phyloP scores from a whole-genome alignment of 768 basidiomycete genomes.

The Asterophora lycoperdoides region DNA sequence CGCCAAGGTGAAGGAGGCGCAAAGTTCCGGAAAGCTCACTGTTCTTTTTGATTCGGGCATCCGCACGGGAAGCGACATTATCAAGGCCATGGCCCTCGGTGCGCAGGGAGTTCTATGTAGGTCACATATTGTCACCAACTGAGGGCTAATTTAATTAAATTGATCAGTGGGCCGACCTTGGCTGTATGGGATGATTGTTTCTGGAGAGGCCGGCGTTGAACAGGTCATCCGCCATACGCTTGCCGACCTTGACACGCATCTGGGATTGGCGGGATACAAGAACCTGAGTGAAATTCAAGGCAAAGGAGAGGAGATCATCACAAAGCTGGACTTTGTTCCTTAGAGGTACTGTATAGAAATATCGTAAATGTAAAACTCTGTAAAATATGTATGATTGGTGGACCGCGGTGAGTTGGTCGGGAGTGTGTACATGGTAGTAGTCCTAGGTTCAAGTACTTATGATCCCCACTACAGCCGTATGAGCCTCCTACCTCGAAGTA shows the following conservation, averaged over 20 bases:
- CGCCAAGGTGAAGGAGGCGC: constrained; percentile 50
- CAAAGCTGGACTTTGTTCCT: constrained; percentile 34
- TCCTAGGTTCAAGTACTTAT: neutral
- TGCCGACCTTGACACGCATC: constrained; percentile 61
- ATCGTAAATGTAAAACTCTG: too few relatives aligned
- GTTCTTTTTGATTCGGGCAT: constrained; percentile 80
- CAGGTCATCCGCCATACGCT: constrained; percentile 65
- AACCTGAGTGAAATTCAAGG: constrained; percentile 60
- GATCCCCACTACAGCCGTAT: constrained; percentile 9
- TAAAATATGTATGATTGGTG: too few relatives aligned
- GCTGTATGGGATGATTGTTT: constrained; percentile 68
- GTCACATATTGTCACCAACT: constrained; percentile 24
- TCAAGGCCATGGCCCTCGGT: constrained; percentile 83
- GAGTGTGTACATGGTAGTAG: too few relatives aligned
- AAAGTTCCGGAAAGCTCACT: constrained; percentile 56
- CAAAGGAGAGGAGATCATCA: constrained; percentile 48
- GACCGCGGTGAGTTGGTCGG: too few relatives aligned
- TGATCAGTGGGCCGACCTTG: constrained; percentile 64
- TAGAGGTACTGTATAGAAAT: neutral
- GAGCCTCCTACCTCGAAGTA: constrained; percentile 19
- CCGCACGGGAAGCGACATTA: constrained; percentile 76
- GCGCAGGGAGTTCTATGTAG: constrained; percentile 75
- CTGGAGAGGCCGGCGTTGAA: constrained; percentile 70
- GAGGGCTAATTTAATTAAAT: neutral
- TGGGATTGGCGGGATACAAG: constrained; percentile 59